These are phyloP conservation scores for Pseudomassariella vexata DNA, from an alignment of 2,329 filamentous ascomycete species.

Conservation along the genomic window DNA sequence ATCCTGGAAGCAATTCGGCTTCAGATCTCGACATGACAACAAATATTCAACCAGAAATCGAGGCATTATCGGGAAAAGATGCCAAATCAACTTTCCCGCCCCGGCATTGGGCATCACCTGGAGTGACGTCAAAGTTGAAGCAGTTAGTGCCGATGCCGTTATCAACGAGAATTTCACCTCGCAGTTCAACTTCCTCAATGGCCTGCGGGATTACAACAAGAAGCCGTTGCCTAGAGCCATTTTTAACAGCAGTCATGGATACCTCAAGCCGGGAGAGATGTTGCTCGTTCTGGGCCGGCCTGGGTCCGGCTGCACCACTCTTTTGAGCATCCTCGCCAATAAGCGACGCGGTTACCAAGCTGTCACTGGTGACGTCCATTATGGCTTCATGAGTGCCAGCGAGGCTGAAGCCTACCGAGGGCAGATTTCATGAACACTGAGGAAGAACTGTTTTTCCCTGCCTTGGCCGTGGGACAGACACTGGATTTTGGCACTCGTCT, in stretches of 20 bases:
- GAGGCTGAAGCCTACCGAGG: constrained; percentile 34
- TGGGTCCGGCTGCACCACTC: constrained; percentile 43
- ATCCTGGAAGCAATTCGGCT: too few relatives aligned
- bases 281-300: constrained; percentile 41
- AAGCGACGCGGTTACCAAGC: constrained; percentile 33
- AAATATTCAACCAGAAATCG: too few relatives aligned
- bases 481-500: constrained; percentile 55
- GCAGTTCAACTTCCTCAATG: constrained; percentile 49
- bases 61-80: too few relatives aligned
- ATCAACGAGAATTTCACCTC: constrained; percentile 60
- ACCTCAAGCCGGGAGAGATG: constrained; percentile 36
- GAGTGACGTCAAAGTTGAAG: constrained; percentile 58
- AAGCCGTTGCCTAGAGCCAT: constrained; percentile 38
- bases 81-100: constrained; percentile 40
- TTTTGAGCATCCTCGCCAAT: constrained; percentile 40
- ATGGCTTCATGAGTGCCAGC: constrained; percentile 44
- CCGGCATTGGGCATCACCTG: constrained; percentile 59
- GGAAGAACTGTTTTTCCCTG: constrained; percentile 62
- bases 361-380: constrained; percentile 39
- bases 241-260: constrained; percentile 6
- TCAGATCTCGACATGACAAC: too few relatives aligned
- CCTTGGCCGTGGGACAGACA: constrained; percentile 70
- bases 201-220: constrained; percentile 44
- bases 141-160: constrained; percentile 53
- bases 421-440: constrained; percentile 61